Base-by-base conservation (phyloP, 73 alveolate genomes). In the Vitrella brassicaformis region DNA sequence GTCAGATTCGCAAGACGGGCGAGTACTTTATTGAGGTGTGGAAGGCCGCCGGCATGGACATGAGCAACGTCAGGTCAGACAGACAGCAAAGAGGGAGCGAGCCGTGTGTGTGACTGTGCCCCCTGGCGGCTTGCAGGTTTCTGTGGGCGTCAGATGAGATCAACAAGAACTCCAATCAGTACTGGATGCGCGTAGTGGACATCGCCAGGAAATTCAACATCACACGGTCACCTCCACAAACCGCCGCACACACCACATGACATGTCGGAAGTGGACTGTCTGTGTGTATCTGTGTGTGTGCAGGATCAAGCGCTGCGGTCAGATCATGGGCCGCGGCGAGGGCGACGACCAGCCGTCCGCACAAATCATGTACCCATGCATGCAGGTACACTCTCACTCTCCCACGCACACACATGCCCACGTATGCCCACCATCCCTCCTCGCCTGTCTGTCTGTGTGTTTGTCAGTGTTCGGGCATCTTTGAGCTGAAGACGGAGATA, bases 11-110 rank as follows among this genome's bases (percentile, higher is more conserved):
- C 56, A 89, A 80, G 46, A 97, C 94, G 0, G 99, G 99, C 30
- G 85, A 96, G 86, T 97, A 97, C 87, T 88, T 97, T 72, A 94
- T 97, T 30, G 99, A 97, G 77, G 94, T 95, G 27, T 97, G 99
- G 99, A 90, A 92, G 71, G 99, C 99, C 28, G 98, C 98, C 28
- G 99, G 99, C 47, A 97, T 97, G 99, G 87, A 89, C 67, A 89
- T 89, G 95, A 82, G 85, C 31, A 86, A 84, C 68, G 95, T 89
- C 0, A 77, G 77, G 85, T 77, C 47, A 0, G 22, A 0, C 69
- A 27, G n/a, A n/a, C n/a, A n/a, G n/a, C n/a, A n/a, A n/a, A n/a
- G n/a, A n/a, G n/a, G n/a, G n/a, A n/a, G n/a, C n/a, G n/a, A n/a
- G n/a, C n/a, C n/a, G n/a, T n/a, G n/a, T n/a, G n/a, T n/a, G n/a